phyloP scores from a whole-genome alignment of 2,329 filamentous ascomycete genomes.

The Emericellopsis atlantica region DNA sequence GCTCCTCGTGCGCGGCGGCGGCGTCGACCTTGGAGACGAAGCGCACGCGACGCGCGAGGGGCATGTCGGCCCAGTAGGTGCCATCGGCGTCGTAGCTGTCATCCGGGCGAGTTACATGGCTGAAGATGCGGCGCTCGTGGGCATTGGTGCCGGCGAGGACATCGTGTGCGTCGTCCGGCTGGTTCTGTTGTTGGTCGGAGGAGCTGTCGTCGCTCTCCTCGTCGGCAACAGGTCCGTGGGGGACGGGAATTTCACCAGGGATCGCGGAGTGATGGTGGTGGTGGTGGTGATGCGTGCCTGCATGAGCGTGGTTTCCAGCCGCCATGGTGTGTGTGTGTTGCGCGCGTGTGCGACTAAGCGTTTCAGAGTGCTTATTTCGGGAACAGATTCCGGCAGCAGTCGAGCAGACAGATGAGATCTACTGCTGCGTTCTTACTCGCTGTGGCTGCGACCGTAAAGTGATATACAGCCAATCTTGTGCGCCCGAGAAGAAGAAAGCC shows the following conservation, averaged over 20 bases:
- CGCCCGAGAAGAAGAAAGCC: too few species aligned
- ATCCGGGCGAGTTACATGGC: constrained; percentile 71
- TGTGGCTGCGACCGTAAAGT: too few species aligned
- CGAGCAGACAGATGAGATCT: too few species aligned
- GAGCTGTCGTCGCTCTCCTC: constrained; percentile 35
- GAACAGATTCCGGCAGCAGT: too few species aligned
- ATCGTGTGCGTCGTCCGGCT: constrained; percentile 34
- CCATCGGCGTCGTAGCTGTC: constrained; percentile 77
- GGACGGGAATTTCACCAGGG: constrained; percentile 40
- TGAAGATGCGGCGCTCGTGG: constrained; percentile 53
- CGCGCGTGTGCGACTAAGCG: too few species aligned
- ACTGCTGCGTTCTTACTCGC: too few species aligned
- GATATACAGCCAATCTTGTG: too few species aligned
- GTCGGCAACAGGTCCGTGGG: constrained; percentile 33
- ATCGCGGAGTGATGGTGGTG: constrained; percentile 23
- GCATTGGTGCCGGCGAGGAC: constrained; percentile 25
- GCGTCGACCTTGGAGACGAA: constrained; percentile 69
- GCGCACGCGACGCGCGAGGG: constrained; percentile 51
- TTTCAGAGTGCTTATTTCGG: too few species aligned
- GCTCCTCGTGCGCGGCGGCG: constrained; percentile 57
- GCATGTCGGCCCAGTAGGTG: constrained; percentile 87
- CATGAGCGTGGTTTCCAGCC: background rate
- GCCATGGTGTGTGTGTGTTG: background rate
- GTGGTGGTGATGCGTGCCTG: constrained; percentile 3
- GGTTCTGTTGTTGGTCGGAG: constrained; percentile 26